A percentile compares a stretch with the other conserved stretches of the same genome.
phyloP scores from a whole-genome alignment of 1,139 yeast genomes.

The Chernovozyma aurita region DNA sequence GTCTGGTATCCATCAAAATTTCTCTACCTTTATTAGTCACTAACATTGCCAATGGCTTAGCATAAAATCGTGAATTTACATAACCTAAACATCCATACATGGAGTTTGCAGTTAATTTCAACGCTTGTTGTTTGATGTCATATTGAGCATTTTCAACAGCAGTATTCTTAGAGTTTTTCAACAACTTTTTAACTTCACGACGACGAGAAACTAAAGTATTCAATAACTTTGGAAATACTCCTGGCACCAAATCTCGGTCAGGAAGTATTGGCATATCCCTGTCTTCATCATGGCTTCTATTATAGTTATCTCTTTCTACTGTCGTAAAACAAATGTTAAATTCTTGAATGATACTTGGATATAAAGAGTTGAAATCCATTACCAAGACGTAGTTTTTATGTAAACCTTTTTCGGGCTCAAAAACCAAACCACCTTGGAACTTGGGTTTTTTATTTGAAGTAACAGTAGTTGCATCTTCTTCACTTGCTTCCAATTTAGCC shows the following conservation, averaged over 20 bases:
- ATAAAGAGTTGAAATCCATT: conserved; percentile 97
- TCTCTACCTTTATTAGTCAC: conserved; percentile 96
- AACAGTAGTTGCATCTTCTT: conserved; percentile 44
- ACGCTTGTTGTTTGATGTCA: conserved; percentile 94
- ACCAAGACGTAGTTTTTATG: conserved; percentile 87
- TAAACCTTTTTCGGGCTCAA: conserved; percentile 94
- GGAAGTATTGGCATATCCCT: conserved; percentile 75
- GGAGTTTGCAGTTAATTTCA: conserved; percentile 95
- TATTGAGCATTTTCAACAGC: conserved; percentile 68
- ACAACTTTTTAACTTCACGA: conserved; percentile 81
- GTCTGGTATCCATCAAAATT: conserved; percentile 88
- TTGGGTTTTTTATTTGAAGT: conserved; percentile 72
- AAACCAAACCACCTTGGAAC: conserved; percentile 93
- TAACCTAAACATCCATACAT: conserved; percentile 99
- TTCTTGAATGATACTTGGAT: conserved; percentile 97
- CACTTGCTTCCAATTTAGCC: conserved; percentile 35
- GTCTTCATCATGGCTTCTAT: conserved; percentile 45
- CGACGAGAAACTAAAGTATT: conserved; percentile 87
- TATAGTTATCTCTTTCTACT: conserved; percentile 62
- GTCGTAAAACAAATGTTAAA: conserved; percentile 97
- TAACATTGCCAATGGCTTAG: conserved; percentile 92
- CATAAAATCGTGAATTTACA: conserved; percentile 88
- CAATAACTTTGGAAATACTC: conserved; percentile 82
- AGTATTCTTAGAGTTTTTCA: conserved; percentile 70
- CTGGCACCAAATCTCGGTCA: conserved; percentile 51